These are phyloP conservation scores for Jaenimonas drosophilae DNA, from an alignment of 208 protist genomes.

Conservation along the genomic window DNA sequence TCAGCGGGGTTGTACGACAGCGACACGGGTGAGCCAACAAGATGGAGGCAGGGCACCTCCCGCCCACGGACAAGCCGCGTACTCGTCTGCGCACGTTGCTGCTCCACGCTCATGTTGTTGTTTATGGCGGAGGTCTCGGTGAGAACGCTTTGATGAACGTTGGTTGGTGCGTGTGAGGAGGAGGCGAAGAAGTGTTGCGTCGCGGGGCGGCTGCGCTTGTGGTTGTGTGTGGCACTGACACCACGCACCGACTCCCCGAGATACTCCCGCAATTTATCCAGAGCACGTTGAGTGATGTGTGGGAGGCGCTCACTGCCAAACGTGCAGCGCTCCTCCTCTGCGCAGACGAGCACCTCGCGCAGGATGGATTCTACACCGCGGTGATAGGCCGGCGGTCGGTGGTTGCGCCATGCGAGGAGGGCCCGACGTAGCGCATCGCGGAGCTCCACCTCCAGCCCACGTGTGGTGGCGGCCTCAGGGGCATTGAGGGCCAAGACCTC, in stretches of 20 bases:
- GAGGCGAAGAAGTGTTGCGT: too few relatives aligned
- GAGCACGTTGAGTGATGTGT: conserved; percentile 21
- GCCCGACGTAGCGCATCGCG: conserved; percentile 23
- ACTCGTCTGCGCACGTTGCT: too few relatives aligned
- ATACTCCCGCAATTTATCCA: conserved; percentile 41
- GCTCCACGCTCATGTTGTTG: too few relatives aligned
- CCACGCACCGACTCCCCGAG: conserved; percentile 28
- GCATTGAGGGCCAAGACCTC: conserved; percentile 34
- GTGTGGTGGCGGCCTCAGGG: conserved; percentile 21
- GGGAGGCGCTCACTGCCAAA: conserved; percentile 27
- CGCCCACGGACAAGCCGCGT: too few relatives aligned
- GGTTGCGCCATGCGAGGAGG: conserved; percentile 59
- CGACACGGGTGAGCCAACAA: conserved; percentile 56
- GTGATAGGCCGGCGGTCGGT: conserved; percentile 39
- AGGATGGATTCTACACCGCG: conserved; percentile 45
- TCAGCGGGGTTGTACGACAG: conserved; percentile 36
- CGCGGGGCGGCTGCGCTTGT: too few relatives aligned
- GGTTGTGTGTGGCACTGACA: background rate
- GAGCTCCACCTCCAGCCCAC: conserved; percentile 57
- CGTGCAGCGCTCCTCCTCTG: conserved; percentile 48
- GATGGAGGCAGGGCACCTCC: conserved; percentile 16
- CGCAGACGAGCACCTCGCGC: conserved; percentile 30
- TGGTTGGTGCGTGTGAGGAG: too few relatives aligned
- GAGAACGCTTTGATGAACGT: too few relatives aligned
- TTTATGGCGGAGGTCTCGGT: too few relatives aligned